phyloP scores from a whole-genome alignment of 2,329 filamentous ascomycete genomes.

The Chrysosporium keratinophilum region DNA sequence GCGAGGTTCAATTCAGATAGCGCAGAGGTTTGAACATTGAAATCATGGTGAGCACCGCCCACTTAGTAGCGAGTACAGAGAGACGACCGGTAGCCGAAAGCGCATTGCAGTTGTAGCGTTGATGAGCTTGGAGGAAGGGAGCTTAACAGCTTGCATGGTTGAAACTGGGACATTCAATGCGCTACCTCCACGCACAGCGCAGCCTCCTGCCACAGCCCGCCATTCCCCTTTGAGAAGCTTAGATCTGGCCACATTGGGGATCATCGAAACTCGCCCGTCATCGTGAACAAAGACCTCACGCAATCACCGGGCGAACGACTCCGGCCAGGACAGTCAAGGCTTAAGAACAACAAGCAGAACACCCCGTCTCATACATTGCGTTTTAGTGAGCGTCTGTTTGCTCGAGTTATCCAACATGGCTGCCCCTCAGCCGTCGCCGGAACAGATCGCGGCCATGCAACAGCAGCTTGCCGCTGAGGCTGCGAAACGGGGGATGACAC shows the following conservation, averaged over 20 bases:
- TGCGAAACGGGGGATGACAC: conserved; percentile 69
- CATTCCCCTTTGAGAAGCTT: conserved; percentile 12
- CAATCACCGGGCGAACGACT: neutral
- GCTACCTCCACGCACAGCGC: conserved; percentile 4
- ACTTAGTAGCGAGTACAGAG: neutral
- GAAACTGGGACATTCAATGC: neutral
- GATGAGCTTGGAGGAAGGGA: neutral
- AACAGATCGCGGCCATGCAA: conserved; percentile 79
- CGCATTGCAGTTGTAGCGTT: neutral
- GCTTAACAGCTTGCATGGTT: neutral
- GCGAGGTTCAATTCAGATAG: neutral
- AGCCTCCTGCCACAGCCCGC: neutral
- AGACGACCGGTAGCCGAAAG: neutral
- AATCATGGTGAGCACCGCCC: neutral
- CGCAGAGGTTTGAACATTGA: neutral
- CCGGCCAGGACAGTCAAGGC: neutral
- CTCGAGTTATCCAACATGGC: conserved; percentile 19
- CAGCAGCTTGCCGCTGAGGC: conserved; percentile 73
- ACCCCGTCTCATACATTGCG: neutral
- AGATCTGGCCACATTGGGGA: conserved; percentile 13
- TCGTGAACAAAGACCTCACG: neutral
- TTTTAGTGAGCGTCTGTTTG: neutral
- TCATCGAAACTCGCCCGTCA: neutral
- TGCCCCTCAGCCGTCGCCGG: conserved; percentile 52
- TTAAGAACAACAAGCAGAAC: neutral